Evolutionary conservation across 345 rosid species (phyloP), one percentile per base, ranked within the genome.

Genomic region (Stellera chamaejasme): DNA sequence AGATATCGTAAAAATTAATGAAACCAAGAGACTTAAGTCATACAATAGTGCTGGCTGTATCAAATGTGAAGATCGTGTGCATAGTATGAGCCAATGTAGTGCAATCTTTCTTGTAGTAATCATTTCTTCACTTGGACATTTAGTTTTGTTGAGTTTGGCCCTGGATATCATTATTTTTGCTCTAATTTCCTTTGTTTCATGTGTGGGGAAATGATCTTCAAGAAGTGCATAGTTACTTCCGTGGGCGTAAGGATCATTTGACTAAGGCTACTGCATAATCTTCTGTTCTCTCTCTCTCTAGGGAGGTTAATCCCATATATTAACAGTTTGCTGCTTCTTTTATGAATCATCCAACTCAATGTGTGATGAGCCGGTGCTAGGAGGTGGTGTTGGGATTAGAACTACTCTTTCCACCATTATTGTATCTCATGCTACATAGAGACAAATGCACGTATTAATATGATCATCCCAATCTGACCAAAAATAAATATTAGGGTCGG

Each of bases 31-130:
- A 70, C 61, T 84, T 44, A 66, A 75, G 65, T 82, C 83, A 14
- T 90, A 86, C 54, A 46, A 82, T 45, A 77, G 70, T 67, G 74
- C 79, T 41, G 90, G 92, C 36, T 75, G 90, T 68, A 49, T 68
- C 25, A 72, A 74, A 52, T 57, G 50, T 23, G 68, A 71, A 54
- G 90, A 72, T 47, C 68, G 66, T 11, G 66, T 74, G n/a, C 77
- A 75, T 48, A 76, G 67, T 69, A 65, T 72, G 64, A 66, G 55
- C 79, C 82, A 83, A 80, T 82, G 95, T 90, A 76, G 87, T 54
- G 52, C 39, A 41, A 36, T 45, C 45, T 26, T 19, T 55, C 46
- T 15, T 47, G 19, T 28, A n/a, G 41, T 27, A 47, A 43, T 45
- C n/a, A 10, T 63, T 11, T 48, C 12, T 45, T 44, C 25, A 46